Evolutionary conservation across 139 green algal genomes (phyloP), one percentile per base, ranked within the genome.

Genomic region (Chlamydomonas sp.): DNA sequence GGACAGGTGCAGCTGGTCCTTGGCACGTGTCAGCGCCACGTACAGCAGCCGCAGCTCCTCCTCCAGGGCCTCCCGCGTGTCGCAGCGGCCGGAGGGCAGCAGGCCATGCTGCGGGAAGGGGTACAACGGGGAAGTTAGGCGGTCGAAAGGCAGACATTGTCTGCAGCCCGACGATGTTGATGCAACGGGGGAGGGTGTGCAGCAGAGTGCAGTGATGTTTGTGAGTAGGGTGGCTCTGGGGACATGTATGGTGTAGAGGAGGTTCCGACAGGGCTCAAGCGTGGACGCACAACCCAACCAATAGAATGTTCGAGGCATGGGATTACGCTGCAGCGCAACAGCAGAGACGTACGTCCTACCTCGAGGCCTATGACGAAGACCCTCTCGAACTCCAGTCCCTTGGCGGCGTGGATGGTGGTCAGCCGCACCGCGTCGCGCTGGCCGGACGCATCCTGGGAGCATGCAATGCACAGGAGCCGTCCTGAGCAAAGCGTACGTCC

Each of bases 331-430:
- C 31, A 49, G 16, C 61, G 79, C 68, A 67, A 60, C 9, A 79
- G 12, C 58, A 86, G 63, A 49, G 83, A 78, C 10, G 91, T n/a
- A 6, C 16, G 8, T 5, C 82, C 86, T 3, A 90, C 86, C 67
- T 93, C 66, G 10, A 92, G 20, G 57, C 83, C 84, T n/a, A 91
- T n/a, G 4, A 95, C 57, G 18, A 92, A 86, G 31, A 94, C 89
- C 49, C 62, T 76, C 20, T 79, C 66, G 69, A 91, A 95, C 87
- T 95, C 93, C 59, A 94, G 90, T 14, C 93, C 93, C 88, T 95
- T 95, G 66, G 89, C 62, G 4, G 79, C 86, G 86, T 95, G 93
- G 72, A 95, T 78, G 10, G 92, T 95, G 80, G 93, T 91, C 64
- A 95, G 84, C 67, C 86, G 90, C 17, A 95, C 89, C 8, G 74